phyloP scores from a whole-genome alignment of 176 grass and related monocot genomes.

The Avena eriantha region DNA sequence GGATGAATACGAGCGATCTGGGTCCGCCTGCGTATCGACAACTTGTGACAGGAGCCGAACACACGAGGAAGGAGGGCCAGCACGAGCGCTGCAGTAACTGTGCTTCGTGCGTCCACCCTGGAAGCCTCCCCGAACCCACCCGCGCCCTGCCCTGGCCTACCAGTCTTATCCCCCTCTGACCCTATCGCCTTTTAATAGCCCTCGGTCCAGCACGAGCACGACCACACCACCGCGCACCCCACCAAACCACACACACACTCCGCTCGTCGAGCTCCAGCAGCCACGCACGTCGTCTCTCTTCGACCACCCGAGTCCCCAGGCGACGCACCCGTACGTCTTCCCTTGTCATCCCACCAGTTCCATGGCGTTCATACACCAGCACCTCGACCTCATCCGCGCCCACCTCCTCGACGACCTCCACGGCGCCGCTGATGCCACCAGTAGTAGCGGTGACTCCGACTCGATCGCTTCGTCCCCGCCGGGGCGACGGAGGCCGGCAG shows the following conservation, averaged over 20 bases:
- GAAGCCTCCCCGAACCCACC: conserved; percentile 1
- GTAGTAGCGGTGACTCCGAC: neutral
- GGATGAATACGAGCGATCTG: neutral
- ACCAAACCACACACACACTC: neutral
- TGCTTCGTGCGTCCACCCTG: neutral
- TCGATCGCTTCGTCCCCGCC: conserved; percentile 17
- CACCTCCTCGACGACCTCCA: conserved; percentile 54
- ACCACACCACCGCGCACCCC: neutral
- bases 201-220: neutral
- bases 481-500: neutral
- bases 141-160: neutral
- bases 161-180: neutral
- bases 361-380: conserved; percentile 46
- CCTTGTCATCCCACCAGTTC: neutral
- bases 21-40: neutral
- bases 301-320: neutral
- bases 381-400: conserved; percentile 58
- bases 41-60: neutral
- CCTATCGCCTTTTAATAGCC: neutral
- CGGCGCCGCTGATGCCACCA: neutral
- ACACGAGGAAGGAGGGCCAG: neutral
- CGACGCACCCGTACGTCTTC: neutral
- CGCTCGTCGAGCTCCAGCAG: neutral
- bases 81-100: neutral
- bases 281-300: neutral